Evolutionary conservation across 805 yeast species (phyloP).

Genomic region (Candida schatavii): DNA sequence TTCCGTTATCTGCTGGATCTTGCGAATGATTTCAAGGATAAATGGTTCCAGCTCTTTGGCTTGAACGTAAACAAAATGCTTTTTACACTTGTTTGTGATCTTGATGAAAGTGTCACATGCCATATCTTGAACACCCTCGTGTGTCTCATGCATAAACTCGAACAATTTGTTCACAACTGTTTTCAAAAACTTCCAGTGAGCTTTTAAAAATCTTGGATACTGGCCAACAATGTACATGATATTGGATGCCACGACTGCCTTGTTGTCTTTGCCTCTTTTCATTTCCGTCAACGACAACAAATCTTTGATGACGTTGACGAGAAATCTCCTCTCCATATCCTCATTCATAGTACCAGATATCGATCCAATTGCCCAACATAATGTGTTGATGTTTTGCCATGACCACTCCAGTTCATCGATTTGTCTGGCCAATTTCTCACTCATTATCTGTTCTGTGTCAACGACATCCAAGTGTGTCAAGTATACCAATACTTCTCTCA

Average conservation of each 20-base stretch:
- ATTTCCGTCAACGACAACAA: slow-evolving; percentile 87
- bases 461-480: slow-evolving; percentile 92
- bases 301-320: slow-evolving; percentile 91
- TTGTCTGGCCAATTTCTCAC: slow-evolving; percentile 84
- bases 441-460: slow-evolving; percentile 93
- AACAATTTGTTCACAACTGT: slow-evolving; percentile 94
- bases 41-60: slow-evolving; percentile 85
- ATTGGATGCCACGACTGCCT: slow-evolving; percentile 99
- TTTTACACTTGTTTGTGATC: slow-evolving; percentile 91
- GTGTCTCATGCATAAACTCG: slow-evolving; percentile 99
- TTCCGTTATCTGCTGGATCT: slow-evolving; percentile 80
- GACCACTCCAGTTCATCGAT: slow-evolving; percentile 98
- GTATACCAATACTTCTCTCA: slow-evolving; percentile 94
- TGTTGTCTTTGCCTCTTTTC: slow-evolving; percentile 96
- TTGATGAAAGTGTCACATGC: slow-evolving; percentile 99
- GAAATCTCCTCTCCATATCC: slow-evolving; percentile 91
- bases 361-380: slow-evolving; percentile 99
- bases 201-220: slow-evolving; percentile 94
- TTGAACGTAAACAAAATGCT: slow-evolving; percentile 89
- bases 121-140: slow-evolving; percentile 99
- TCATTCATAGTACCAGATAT: slow-evolving; percentile 98
- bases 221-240: slow-evolving; percentile 99
- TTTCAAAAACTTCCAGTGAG: slow-evolving; percentile 96
- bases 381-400: slow-evolving; percentile 94
- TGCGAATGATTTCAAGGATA: slow-evolving; percentile 81